Conservation (phyloP, 2,329 filamentous ascomycete genomes). For the Rhinocladiella mackenziei region DNA sequence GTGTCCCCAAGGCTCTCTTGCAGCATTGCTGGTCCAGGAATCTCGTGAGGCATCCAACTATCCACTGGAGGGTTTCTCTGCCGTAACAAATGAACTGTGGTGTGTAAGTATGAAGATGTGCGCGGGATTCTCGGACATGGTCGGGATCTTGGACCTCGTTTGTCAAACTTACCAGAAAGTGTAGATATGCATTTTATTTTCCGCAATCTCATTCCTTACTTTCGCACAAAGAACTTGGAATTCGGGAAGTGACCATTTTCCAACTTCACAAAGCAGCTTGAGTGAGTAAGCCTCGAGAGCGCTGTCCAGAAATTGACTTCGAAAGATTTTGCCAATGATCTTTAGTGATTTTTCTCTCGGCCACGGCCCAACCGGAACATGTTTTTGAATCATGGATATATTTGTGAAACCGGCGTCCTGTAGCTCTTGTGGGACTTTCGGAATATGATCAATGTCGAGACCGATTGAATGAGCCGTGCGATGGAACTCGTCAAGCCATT, state of each 20-base stretch:
- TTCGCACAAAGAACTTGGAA: constrained; percentile 3
- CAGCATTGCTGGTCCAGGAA: too few species aligned
- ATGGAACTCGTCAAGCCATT: constrained; percentile 1
- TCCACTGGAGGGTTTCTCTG: constrained; percentile 2
- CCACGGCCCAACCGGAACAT: not conserved
- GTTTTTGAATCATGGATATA: not conserved
- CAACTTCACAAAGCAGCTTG: constrained; percentile 4
- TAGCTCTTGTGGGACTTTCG: constrained; percentile 2
- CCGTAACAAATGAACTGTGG: constrained; percentile 1
- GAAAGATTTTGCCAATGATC: constrained; percentile 3
- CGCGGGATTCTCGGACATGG: not conserved
- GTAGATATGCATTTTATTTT: constrained; percentile 5
- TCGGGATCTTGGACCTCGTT: too few species aligned
- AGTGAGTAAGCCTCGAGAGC: constrained; percentile 1
- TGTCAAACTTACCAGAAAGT: constrained; percentile 4
- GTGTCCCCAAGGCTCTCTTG: too few species aligned
- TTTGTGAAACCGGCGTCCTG: not conserved
- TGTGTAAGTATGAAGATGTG: not conserved
- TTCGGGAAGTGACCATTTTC: not conserved
- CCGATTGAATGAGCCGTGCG: not conserved
- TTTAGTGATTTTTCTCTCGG: constrained; percentile 3
- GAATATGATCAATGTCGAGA: constrained; percentile 3
- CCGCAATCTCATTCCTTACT: not conserved
- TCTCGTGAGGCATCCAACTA: too few species aligned
- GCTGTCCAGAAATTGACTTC: not conserved